A percentile compares a stretch with the other conserved stretches of the same genome.
phyloP scores from a whole-genome alignment of 352 stramenopile species.

The Blastocystis sp. region DNA sequence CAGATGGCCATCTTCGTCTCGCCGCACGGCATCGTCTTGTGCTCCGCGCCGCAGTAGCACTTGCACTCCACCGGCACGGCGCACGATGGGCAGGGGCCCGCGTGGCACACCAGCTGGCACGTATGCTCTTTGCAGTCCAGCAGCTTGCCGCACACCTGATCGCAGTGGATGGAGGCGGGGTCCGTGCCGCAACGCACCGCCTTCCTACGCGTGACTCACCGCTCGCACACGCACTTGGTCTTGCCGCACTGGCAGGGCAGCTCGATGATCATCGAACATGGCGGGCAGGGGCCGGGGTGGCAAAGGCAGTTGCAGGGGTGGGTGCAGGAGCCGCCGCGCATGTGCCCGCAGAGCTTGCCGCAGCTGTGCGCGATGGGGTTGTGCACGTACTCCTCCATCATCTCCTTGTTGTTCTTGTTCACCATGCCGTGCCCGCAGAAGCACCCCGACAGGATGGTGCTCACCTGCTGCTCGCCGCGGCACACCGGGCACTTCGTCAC shows the following conservation, averaged over 20 bases:
- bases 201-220: not conserved
- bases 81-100: slow-evolving; percentile 44
- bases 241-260: slow-evolving; percentile 61
- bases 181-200: slow-evolving; percentile 61
- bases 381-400: not conserved
- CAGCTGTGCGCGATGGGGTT: slow-evolving; percentile 57
- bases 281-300: slow-evolving; percentile 69
- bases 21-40: slow-evolving; percentile 60
- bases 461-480: slow-evolving; percentile 29
- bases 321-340: slow-evolving; percentile 30
- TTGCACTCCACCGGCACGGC: slow-evolving; percentile 35
- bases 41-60: slow-evolving; percentile 68
- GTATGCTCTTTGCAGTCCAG: slow-evolving; percentile 67
- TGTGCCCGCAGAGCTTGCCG: slow-evolving; percentile 60
- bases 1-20: slow-evolving; percentile 63
- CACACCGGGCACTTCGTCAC: slow-evolving; percentile 44
- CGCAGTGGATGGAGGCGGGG: slow-evolving; percentile 36
- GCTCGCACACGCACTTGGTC: slow-evolving; percentile 1
- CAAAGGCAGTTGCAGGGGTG: slow-evolving; percentile 55
- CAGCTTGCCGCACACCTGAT: slow-evolving; percentile 65
- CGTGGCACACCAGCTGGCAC: slow-evolving; percentile 51
- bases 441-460: slow-evolving; percentile 60
- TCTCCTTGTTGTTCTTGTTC: not conserved
- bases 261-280: slow-evolving; percentile 51
- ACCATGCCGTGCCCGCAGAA: slow-evolving; percentile 61